Evolutionary conservation across 139 green algal species (phyloP), one percentile per base, ranked within the genome.

Genomic region (Tetradesmus obliquus): DNA sequence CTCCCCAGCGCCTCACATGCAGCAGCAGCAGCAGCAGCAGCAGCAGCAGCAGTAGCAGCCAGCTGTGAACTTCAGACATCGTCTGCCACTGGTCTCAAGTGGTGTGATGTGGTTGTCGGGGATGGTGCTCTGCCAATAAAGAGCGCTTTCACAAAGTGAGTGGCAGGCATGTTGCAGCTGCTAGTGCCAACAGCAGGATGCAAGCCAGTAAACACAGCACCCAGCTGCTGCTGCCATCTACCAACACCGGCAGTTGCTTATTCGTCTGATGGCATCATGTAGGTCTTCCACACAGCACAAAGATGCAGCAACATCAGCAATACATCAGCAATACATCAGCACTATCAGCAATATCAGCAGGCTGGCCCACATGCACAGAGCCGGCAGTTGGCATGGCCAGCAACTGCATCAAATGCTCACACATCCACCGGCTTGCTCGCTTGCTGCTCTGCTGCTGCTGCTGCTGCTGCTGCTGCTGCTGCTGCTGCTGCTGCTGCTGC

Each of bases 81-180:
- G 1, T 84, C 79, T 84, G 5, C 53, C 51, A 83, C 20, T 60
- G 82, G 89, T 5, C 82, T 92, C 13, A n/a, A 83, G 19, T 88
- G 81, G 89, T 89, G 89, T 62, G 89, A 92, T 32, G 13, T 92
- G 4, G 3, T 5, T 3, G 62, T 88, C 9, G 89, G 82, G 20
- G 89, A 88, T 3, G 89, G 82, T 2, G 62, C 81, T 6, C 3
- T 69, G 19, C 79, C 88, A 2, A 80, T 91, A 24, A 79, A 87
- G 13, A 58, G 88, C 53, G 88, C 88, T 9, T 87, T 91, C 55
- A 87, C 79, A 22, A 91, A 91, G 88, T 91, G 24, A 58, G 87
- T 15, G 22, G 19, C 5, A n/a, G 55, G 79, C 32, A 45, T 45
- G 32, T 45, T 45, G 32, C 32, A 45, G 32, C 32, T 45, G 32